Conservation (phyloP, 2,329 filamentous ascomycete genomes). For the Metarhizium anisopliae region DNA sequence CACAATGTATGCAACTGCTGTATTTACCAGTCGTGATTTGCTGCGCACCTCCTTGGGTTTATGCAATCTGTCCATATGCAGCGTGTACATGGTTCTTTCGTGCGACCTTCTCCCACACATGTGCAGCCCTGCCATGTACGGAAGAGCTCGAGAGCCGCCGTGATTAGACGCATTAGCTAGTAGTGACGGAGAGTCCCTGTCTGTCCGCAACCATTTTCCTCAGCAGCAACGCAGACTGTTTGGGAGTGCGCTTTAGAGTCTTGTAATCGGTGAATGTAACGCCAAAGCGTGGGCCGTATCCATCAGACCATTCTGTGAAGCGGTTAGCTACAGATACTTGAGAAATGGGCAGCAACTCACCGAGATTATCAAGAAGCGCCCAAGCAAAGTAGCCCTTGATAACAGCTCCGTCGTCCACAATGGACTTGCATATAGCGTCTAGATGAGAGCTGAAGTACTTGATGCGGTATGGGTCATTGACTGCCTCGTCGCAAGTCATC, state of each 20-base stretch:
- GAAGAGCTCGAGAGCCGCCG: too few species aligned
- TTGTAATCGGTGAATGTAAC: conserved; percentile 28
- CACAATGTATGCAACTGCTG: too few species aligned
- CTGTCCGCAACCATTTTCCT: conserved; percentile 17
- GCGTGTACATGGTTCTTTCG: too few species aligned
- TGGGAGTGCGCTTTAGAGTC: conserved; percentile 28
- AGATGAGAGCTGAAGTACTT: conserved; percentile 29
- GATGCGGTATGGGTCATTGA: conserved; percentile 27
- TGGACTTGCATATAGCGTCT: conserved; percentile 23
- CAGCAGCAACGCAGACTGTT: conserved; percentile 23
- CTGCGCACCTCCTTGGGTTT: too few species aligned
- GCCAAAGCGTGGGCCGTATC: conserved; percentile 28
- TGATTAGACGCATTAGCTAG: too few species aligned
- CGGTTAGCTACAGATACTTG: neutral
- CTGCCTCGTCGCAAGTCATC: conserved; percentile 19
- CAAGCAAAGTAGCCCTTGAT: conserved; percentile 26
- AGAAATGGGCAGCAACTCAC: neutral
- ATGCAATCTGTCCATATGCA: too few species aligned
- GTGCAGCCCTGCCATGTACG: too few species aligned
- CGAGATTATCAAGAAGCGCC: conserved; percentile 21
- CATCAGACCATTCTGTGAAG: conserved; percentile 24
- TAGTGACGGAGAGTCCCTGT: conserved; percentile 1
- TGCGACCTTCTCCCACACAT: too few species aligned
- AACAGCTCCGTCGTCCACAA: conserved; percentile 19
- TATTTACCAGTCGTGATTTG: too few species aligned